phyloP scores from a whole-genome alignment of 176 grass and related monocot genomes.

The Chloris gayana region DNA sequence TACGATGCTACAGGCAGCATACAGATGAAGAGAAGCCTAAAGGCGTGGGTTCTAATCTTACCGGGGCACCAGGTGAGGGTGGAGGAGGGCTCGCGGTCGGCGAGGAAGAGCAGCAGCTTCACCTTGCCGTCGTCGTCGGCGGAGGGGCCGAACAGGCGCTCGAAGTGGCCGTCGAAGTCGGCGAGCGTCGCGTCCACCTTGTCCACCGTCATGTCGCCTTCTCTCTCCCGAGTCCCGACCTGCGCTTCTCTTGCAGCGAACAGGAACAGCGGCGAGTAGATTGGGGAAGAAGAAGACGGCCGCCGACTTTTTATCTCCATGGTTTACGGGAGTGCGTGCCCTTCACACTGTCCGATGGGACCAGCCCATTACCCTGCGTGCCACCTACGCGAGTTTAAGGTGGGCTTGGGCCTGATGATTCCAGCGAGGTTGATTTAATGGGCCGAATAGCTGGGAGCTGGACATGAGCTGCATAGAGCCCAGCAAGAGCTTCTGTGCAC shows the following conservation, averaged over 20 bases:
- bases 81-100: constrained; percentile 75
- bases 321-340: constrained; percentile 24
- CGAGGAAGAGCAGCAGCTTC: constrained; percentile 88
- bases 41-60: background rate
- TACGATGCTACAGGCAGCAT: background rate
- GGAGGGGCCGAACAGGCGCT: background rate
- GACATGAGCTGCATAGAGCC: background rate
- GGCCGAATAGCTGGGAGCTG: background rate
- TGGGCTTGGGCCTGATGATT: background rate
- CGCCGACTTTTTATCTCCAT: constrained; percentile 3
- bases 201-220: constrained; percentile 43
- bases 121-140: constrained; percentile 5
- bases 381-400: constrained; percentile 11
- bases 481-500: background rate
- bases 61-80: constrained; percentile 82
- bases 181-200: constrained; percentile 44
- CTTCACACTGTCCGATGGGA: background rate
- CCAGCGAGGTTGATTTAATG: background rate
- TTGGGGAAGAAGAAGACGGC: background rate
- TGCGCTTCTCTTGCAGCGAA: background rate
- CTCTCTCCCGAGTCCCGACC: background rate
- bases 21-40: too few relatives aligned
- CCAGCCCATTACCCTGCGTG: background rate
- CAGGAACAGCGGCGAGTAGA: background rate
- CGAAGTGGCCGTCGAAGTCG: constrained; percentile 43